Percentiles rank a stretch among this genome's conserved stretches.
Conservation (phyloP, 2,329 filamentous ascomycete genomes). For the Cadophora malorum region DNA sequence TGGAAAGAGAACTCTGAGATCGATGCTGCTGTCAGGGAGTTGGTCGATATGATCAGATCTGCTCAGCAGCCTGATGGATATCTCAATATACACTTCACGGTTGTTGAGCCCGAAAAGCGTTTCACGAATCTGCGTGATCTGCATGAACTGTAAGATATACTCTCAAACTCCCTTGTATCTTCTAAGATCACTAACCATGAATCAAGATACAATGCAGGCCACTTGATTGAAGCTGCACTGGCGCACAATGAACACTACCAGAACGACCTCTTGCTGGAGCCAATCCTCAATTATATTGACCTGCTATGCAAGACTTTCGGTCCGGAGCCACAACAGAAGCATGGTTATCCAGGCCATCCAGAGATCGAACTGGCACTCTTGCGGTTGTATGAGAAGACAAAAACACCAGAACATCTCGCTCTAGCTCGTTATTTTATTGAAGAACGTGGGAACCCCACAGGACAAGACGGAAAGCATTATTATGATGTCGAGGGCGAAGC, state of each 20-base stretch:
- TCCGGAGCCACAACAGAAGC: constrained; percentile 53
- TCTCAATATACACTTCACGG: constrained; percentile 67
- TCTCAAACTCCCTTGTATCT: not conserved
- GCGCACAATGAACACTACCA: constrained; percentile 60
- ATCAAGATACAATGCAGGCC: constrained; percentile 62
- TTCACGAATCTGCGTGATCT: constrained; percentile 66
- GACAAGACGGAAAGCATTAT: constrained; percentile 57
- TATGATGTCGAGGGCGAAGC: constrained; percentile 60
- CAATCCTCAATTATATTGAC: constrained; percentile 60
- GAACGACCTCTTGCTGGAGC: constrained; percentile 57
- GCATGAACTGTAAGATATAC: constrained; percentile 59
- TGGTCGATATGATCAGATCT: constrained; percentile 62
- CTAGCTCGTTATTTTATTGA: constrained; percentile 63
- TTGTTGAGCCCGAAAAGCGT: constrained; percentile 60
- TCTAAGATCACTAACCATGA: not conserved
- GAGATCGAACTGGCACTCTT: constrained; percentile 59
- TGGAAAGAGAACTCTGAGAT: constrained; percentile 53
- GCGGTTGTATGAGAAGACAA: constrained; percentile 51
- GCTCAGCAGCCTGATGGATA: constrained; percentile 68
- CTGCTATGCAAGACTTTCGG: constrained; percentile 60
- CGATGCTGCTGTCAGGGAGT: constrained; percentile 57
- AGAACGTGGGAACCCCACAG: constrained; percentile 61
- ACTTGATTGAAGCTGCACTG: constrained; percentile 66
- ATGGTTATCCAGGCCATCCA: constrained; percentile 67
- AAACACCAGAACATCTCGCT: constrained; percentile 48